A percentile compares a stretch with the other conserved stretches of the same genome.
Evolutionary conservation across 2,329 filamentous ascomycete species (phyloP).

Genomic region (Claviceps sp.): DNA sequence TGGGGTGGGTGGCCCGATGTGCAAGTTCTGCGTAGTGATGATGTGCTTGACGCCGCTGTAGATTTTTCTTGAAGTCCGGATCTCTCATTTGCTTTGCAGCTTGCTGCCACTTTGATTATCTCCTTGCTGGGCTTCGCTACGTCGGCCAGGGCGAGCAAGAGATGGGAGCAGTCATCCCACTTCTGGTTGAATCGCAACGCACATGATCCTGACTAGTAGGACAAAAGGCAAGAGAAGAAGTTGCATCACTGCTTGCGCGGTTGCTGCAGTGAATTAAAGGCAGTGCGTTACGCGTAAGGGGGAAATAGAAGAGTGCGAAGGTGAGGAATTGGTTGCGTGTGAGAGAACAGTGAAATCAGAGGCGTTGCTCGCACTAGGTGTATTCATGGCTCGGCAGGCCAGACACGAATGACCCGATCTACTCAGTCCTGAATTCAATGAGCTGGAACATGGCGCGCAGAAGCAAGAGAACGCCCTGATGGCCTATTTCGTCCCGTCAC

Average conservation of each 20-base stretch:
- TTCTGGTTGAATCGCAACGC: background rate
- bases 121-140: slow-evolving; percentile 21
- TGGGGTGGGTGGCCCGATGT: background rate
- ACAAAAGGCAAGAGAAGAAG: background rate
- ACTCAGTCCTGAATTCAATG: slow-evolving; percentile 17
- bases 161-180: slow-evolving; percentile 24
- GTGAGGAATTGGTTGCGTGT: background rate
- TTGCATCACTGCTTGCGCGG: background rate
- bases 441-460: slow-evolving; percentile 27
- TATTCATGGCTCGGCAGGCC: slow-evolving; percentile 26
- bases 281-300: background rate
- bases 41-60: slow-evolving; percentile 25
- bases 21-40: slow-evolving; percentile 6
- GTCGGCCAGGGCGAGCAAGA: slow-evolving; percentile 24
- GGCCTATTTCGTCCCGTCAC: slow-evolving; percentile 28
- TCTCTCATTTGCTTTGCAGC: slow-evolving; percentile 15
- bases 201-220: background rate
- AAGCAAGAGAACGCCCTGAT: slow-evolving; percentile 27
- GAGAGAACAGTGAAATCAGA: slow-evolving; percentile 14
- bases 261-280: background rate
- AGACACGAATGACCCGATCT: slow-evolving; percentile 23
- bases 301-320: background rate
- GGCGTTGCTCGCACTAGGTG: slow-evolving; percentile 23
- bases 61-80: slow-evolving; percentile 26
- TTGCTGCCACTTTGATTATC: slow-evolving; percentile 16